A percentile compares a stretch with the other conserved stretches of the same genome.
Conservation (phyloP, 2,329 filamentous ascomycete genomes). For the Cadophora malorum region DNA sequence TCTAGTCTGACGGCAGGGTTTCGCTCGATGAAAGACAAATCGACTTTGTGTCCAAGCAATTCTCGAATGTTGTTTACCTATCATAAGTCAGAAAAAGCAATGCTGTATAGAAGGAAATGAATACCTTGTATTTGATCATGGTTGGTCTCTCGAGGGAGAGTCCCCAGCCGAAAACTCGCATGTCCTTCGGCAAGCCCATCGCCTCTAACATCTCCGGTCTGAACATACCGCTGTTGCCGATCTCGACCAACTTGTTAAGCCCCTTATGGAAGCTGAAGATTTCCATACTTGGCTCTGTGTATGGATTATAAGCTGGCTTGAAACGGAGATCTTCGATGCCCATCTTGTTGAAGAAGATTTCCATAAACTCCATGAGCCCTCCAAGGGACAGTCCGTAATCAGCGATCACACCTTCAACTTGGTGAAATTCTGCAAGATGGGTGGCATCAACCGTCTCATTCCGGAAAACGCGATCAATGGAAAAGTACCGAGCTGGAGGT, state of each 20-base stretch:
- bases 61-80: conserved; percentile 61
- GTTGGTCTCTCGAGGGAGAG: conserved; percentile 91
- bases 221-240: conserved; percentile 99
- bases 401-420: conserved; percentile 97
- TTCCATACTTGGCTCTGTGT: conserved; percentile 97
- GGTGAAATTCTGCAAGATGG: conserved; percentile 97
- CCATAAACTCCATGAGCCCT: conserved; percentile 92
- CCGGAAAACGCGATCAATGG: conserved; percentile 96
- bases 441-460: conserved; percentile 98
- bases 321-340: conserved; percentile 86
- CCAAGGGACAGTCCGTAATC: conserved; percentile 93
- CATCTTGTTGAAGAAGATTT: conserved; percentile 96
- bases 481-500: conserved; percentile 89
- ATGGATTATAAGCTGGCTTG: conserved; percentile 96
- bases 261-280: conserved; percentile 96
- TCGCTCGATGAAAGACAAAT: conserved; percentile 88
- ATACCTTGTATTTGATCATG: conserved; percentile 62
- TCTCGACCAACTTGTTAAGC: conserved; percentile 90
- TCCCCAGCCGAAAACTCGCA: conserved; percentile 94
- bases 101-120: not conserved
- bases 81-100: conserved; percentile 26
- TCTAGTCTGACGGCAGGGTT: conserved; percentile 86
- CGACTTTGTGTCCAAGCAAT: conserved; percentile 87
- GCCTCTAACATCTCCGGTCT: conserved; percentile 94
- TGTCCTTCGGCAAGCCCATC: conserved; percentile 90